Percentiles rank a stretch among this genome's conserved stretches.
Evolutionary conservation across 345 rosid genomes (phyloP).

Genomic region (Rhodamnia argentea): DNA sequence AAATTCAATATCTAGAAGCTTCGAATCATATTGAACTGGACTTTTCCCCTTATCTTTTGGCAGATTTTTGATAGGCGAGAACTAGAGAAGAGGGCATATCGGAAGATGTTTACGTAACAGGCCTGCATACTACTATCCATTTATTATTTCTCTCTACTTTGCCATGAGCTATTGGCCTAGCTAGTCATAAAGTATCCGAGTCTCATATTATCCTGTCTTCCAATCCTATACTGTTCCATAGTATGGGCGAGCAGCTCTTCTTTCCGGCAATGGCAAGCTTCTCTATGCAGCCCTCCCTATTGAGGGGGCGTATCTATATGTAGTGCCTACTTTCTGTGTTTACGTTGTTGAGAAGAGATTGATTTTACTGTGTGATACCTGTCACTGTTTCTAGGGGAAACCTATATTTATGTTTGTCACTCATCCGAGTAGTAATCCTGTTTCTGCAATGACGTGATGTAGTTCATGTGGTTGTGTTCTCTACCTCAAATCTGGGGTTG

Average conservation of each 20-base stretch:
- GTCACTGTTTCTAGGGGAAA: not conserved
- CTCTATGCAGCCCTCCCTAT: not conserved
- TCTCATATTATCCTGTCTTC: not conserved
- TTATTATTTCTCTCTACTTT: not conserved
- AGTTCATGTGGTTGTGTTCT: not conserved
- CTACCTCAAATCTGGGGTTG: not conserved
- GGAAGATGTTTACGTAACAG: constrained; percentile 59
- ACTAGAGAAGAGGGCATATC: constrained; percentile 57
- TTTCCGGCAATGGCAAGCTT: not conserved
- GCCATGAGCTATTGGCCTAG: not conserved
- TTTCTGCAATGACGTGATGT: not conserved
- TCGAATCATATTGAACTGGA: not conserved
- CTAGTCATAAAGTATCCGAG: not conserved
- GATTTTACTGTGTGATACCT: not conserved
- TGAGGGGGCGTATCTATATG: not conserved
- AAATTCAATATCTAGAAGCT: not conserved
- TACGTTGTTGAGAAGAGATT: not conserved
- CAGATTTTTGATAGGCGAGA: constrained; percentile 62
- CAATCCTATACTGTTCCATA: not conserved
- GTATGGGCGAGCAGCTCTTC: not conserved
- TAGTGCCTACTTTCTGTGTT: not conserved
- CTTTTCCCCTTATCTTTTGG: not conserved
- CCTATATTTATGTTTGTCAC: not conserved
- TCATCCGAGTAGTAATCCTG: not conserved
- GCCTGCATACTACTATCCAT: not conserved